Percentiles rank a stretch among this genome's conserved stretches.
These are phyloP conservation scores for Sphagnum tenellum DNA, from an alignment of 225 moss, liverwort and hornwort genomes.

Conservation along the genomic window DNA sequence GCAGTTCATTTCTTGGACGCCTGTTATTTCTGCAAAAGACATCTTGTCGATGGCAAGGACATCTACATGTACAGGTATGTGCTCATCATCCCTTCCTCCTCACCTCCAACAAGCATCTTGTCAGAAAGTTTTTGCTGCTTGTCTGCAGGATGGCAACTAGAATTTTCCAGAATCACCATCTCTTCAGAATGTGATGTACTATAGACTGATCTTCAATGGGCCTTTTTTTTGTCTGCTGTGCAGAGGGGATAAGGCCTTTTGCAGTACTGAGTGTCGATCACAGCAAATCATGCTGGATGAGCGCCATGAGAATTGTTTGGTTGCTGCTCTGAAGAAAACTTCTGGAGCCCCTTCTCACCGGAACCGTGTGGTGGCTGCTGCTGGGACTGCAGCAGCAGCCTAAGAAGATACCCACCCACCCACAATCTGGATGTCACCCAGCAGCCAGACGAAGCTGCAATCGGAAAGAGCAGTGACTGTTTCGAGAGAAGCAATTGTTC, in stretches of 20 bases:
- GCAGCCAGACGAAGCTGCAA: too few relatives aligned
- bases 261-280: slow-evolving; percentile 78
- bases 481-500: too few relatives aligned
- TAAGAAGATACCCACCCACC: not conserved
- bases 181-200: not conserved
- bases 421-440: too few relatives aligned
- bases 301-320: slow-evolving; percentile 59
- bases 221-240: not conserved
- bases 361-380: slow-evolving; percentile 33
- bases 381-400: slow-evolving; percentile 49
- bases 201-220: not conserved
- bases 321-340: slow-evolving; percentile 43
- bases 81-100: not conserved
- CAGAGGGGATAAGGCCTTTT: slow-evolving; percentile 92
- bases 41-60: slow-evolving; percentile 67
- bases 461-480: too few relatives aligned
- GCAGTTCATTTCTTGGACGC: slow-evolving; percentile 68
- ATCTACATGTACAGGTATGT: slow-evolving; percentile 84
- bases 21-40: slow-evolving; percentile 75
- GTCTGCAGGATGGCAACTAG: not conserved
- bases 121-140: not conserved
- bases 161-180: not conserved
- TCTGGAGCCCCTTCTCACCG: slow-evolving; percentile 28
- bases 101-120: not conserved
- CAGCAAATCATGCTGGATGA: slow-evolving; percentile 76